Evolutionary conservation across 2,329 filamentous ascomycete species (phyloP).

Genomic region (Apiospora marii): DNA sequence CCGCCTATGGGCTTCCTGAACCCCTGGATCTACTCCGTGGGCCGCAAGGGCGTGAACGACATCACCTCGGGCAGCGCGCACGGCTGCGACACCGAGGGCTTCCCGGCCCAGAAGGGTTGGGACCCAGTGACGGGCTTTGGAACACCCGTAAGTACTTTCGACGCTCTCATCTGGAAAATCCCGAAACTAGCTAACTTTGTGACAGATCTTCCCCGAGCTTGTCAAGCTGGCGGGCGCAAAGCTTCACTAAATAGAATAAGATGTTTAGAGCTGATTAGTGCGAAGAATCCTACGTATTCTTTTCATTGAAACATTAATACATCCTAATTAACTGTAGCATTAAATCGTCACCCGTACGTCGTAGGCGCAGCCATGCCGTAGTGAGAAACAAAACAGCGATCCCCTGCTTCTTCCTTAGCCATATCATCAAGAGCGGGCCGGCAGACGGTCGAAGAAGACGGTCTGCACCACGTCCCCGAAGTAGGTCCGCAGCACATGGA

Average conservation of each 20-base stretch:
- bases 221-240: not conserved
- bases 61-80: slow-evolving; percentile 43
- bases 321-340: not conserved
- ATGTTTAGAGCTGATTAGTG: not conserved
- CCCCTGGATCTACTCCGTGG: slow-evolving; percentile 61
- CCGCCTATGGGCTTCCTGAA: slow-evolving; percentile 66
- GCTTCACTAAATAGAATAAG: not conserved
- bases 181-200: not conserved
- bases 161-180: not conserved
- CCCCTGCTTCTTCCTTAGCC: not conserved
- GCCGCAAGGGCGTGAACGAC: slow-evolving; percentile 43
- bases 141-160: slow-evolving; percentile 36
- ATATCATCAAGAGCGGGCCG: not conserved
- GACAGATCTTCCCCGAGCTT: not conserved
- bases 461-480: not conserved
- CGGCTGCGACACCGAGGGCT: slow-evolving; percentile 43
- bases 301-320: not conserved
- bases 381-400: not conserved
- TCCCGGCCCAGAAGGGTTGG: slow-evolving; percentile 43
- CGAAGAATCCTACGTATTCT: too few relatives aligned
- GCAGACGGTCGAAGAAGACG: not conserved
- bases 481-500: not conserved
- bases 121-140: slow-evolving; percentile 47
- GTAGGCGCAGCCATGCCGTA: not conserved
- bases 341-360: not conserved